These are phyloP conservation scores for Novakomyces olei DNA, from an alignment of 805 yeast species.

Conservation along the genomic window DNA sequence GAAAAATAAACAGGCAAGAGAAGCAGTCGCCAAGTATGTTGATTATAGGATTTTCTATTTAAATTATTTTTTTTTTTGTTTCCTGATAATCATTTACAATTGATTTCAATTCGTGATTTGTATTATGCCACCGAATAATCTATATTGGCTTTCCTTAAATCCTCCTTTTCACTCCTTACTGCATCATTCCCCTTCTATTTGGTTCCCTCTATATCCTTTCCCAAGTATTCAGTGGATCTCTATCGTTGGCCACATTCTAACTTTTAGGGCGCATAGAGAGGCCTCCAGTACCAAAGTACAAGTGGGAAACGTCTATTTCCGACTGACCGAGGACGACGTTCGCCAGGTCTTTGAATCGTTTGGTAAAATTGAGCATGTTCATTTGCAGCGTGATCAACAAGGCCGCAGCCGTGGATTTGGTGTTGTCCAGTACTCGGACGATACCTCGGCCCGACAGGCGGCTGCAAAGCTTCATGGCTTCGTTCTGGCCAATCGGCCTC, in stretches of 20 bases:
- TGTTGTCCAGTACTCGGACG: slow-evolving; percentile 33
- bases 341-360: slow-evolving; percentile 36
- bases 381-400: slow-evolving; percentile 68
- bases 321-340: slow-evolving; percentile 46
- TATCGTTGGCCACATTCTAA: no score
- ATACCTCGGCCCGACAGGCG: slow-evolving; percentile 12
- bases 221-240: no score
- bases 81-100: no score
- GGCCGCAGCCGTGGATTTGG: slow-evolving; percentile 66
- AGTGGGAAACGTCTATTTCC: slow-evolving; percentile 16
- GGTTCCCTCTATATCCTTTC: no score
- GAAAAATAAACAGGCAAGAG: slow-evolving; percentile 14
- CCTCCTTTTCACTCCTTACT: no score
- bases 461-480: slow-evolving; percentile 14
- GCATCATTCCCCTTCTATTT: no score
- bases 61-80: slow-evolving; percentile 1
- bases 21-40: slow-evolving; percentile 5
- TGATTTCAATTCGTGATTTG: no score
- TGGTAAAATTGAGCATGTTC: slow-evolving; percentile 63
- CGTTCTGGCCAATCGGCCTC: slow-evolving; percentile 13
- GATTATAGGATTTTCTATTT: background rate
- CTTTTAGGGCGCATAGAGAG: no score
- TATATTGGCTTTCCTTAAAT: no score
- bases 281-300: slow-evolving; percentile 14
- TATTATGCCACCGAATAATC: no score